Base-by-base conservation (phyloP, 2,329 filamentous ascomycete species). In the Fusarium ramigenum region DNA sequence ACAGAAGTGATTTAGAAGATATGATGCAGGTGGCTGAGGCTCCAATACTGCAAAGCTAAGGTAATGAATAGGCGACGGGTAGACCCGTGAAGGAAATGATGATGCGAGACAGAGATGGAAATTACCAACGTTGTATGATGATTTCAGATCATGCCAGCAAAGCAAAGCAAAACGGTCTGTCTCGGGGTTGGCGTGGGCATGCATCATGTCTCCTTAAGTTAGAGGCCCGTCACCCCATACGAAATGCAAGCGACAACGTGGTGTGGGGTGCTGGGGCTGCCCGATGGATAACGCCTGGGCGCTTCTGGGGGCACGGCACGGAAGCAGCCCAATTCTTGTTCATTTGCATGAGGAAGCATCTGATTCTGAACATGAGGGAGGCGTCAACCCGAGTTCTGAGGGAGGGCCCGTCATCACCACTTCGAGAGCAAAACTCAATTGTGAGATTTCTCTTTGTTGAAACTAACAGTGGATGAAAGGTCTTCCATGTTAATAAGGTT, bases 111-210 rank as follows among this genome's bases (percentile, higher is more conserved):
- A 32, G 23, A 52, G 42, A 39, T 32, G 57, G 39, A 43, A 42
- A 62, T 75, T 69, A 25, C 28, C 47, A 50, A 32, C 16, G 50
- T n/a, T 30, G 28, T 56, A 32, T 43, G 21, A 53, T 76, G 71
- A 74, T 72, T 71, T 63, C 58, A 44, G 56, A 72, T 67, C 66
- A 75, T 73, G 60, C 57, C 70, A 63, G 54, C 58, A 64, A 49
- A 63, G 54, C 58, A 64, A 56, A 66, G 62, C 34, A 54, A 56
- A 66, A 70, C 52, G 62, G 62, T 37, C 42, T 71, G 66, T 40
- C 42, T 71, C 42, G 58, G 40, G 46, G 59, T 60, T 67, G 46
- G 60, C 54, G 53, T 60, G 34, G 47, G 46, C 52, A 63, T 66
- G 40, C 60, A 68, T 71, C 68, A 57, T 59, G 60, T 66, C 69